Conservation (phyloP, 768 basidiomycete genomes). For the Chalciporus sphaerocephalus region DNA sequence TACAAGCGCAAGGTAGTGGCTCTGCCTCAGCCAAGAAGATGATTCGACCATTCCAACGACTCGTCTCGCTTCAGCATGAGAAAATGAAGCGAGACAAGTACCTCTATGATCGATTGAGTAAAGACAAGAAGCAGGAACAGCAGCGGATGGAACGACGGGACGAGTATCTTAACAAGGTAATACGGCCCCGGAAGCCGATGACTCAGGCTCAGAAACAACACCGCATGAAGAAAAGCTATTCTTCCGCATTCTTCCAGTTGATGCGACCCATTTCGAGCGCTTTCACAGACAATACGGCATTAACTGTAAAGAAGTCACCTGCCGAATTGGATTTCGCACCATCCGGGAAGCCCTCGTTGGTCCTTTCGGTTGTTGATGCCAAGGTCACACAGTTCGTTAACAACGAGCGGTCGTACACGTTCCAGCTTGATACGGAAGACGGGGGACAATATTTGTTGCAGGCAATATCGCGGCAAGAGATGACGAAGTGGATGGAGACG, state of each 20-base stretch:
- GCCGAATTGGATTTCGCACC: conserved; percentile 73
- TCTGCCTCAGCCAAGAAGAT: conserved; percentile 49
- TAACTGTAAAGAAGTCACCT: conserved; percentile 50
- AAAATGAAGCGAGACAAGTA: conserved; percentile 77
- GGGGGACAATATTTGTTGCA: conserved; percentile 82
- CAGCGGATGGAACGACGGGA: conserved; percentile 67
- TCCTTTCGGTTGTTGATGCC: conserved; percentile 70
- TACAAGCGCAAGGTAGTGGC: conserved; percentile 39
- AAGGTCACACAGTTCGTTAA: conserved; percentile 68
- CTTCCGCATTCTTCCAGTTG: conserved; percentile 72
- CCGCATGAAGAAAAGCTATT: conserved; percentile 86
- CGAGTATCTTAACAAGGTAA: conserved; percentile 69
- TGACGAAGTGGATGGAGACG: conserved; percentile 73
- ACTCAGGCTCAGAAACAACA: conserved; percentile 64
- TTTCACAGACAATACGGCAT: conserved; percentile 58
- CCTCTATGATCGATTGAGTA: conserved; percentile 62
- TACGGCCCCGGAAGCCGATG: conserved; percentile 53
- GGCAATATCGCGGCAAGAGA: conserved; percentile 63
- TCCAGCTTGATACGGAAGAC: conserved; percentile 82
- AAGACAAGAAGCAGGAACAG: conserved; percentile 76
- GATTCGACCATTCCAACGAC: conserved; percentile 61
- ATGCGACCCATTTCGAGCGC: conserved; percentile 90
- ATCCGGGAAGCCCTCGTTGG: conserved; percentile 68
- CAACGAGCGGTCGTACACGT: conserved; percentile 76
- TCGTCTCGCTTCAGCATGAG: conserved; percentile 66